These are phyloP conservation scores for Phylloporus sp. DNA, from an alignment of 768 basidiomycete species.

Conservation along the genomic window DNA sequence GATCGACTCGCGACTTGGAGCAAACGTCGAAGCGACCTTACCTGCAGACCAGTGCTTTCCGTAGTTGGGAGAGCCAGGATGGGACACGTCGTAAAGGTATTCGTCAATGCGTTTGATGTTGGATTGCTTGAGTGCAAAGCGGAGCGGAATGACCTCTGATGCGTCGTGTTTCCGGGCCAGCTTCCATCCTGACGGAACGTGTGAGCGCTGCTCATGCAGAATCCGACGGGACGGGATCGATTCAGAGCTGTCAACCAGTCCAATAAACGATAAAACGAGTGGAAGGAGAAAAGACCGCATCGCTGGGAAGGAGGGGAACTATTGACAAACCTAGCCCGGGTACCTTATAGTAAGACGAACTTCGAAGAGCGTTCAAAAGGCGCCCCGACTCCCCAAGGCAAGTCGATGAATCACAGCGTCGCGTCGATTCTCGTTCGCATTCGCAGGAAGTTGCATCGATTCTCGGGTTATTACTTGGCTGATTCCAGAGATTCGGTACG, in stretches of 20 bases:
- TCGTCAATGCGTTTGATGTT: conserved; percentile 39
- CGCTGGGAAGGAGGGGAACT: neutral
- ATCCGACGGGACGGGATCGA: conserved; percentile 4
- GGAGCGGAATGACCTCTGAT: conserved; percentile 36
- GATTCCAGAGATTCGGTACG: neutral
- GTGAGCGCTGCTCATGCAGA: conserved; percentile 27
- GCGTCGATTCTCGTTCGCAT: neutral
- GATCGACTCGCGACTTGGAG: conserved; percentile 36
- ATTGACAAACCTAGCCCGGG: neutral
- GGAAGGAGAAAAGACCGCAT: conserved; percentile 23
- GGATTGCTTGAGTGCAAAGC: conserved; percentile 41
- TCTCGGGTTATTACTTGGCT: neutral
- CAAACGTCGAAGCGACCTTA: conserved; percentile 38
- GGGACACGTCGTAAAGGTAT: conserved; percentile 38
- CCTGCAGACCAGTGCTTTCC: conserved; percentile 43
- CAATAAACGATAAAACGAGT: conserved; percentile 20
- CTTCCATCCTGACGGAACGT: conserved; percentile 37
- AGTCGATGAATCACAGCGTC: neutral
- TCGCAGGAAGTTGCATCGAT: neutral
- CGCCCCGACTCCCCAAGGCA: no score
- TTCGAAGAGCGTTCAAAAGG: neutral
- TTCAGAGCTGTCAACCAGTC: conserved; percentile 8
- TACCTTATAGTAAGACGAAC: neutral
- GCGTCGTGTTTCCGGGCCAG: conserved; percentile 28
- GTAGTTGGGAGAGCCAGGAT: conserved; percentile 41